Evolutionary conservation across 441 rosid genomes (phyloP).

Genomic region (Erysimum pusillum): DNA sequence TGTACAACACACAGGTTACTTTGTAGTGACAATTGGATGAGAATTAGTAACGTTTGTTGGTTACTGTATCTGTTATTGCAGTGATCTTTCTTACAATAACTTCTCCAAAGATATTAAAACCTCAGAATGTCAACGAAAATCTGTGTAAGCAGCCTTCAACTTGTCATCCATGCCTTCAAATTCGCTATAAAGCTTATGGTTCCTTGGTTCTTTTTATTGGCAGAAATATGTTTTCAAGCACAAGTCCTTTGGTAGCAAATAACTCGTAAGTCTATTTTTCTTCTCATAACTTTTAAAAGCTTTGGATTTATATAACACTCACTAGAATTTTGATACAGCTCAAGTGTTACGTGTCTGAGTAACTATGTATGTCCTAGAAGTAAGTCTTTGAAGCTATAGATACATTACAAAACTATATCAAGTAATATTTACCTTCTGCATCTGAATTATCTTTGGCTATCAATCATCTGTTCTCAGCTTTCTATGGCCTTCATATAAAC

Average conservation of each 20-base stretch:
- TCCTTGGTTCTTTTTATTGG: background rate
- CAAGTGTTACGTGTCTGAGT: slow-evolving; percentile 52
- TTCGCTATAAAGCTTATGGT: slow-evolving; percentile 19
- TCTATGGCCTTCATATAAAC: slow-evolving; percentile 58
- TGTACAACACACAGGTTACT: background rate
- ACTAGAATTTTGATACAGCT: slow-evolving; percentile 44
- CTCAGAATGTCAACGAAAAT: background rate
- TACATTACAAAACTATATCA: too few relatives aligned
- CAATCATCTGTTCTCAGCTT: slow-evolving; percentile 43
- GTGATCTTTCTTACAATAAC: slow-evolving; percentile 70
- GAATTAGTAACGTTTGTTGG: slow-evolving; percentile 1
- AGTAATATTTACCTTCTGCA: background rate
- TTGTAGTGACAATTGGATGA: slow-evolving; percentile 16
- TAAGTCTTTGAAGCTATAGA: slow-evolving; percentile 48
- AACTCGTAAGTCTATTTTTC: slow-evolving; percentile 46
- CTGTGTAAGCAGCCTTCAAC: slow-evolving; percentile 40
- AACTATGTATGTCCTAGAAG: slow-evolving; percentile 42
- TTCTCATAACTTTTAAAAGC: background rate
- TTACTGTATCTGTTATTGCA: slow-evolving; percentile 37
- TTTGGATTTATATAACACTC: slow-evolving; percentile 8
- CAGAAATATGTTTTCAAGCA: slow-evolving; percentile 70
- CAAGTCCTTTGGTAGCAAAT: slow-evolving; percentile 52
- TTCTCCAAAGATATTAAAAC: slow-evolving; percentile 42
- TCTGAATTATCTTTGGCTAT: slow-evolving; percentile 7
- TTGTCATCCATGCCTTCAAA: slow-evolving; percentile 12